phyloP scores from a whole-genome alignment of 2,329 filamentous ascomycete species.

The Hortaea werneckii region DNA sequence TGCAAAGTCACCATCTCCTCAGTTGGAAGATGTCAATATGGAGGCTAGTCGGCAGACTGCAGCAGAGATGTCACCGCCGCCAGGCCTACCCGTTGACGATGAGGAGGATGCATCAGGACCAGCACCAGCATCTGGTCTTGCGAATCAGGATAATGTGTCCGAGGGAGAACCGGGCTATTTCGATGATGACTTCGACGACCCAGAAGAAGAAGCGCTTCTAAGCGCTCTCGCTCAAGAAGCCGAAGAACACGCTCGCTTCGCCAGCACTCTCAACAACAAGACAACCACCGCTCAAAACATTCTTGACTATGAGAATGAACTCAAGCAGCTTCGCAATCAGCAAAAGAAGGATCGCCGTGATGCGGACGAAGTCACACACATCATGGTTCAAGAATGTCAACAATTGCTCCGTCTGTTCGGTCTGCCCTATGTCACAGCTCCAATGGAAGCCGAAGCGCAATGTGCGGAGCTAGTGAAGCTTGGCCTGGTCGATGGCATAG shows the following conservation, averaged over 20 bases:
- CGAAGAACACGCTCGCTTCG: conserved; percentile 88
- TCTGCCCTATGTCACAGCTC: conserved; percentile 90
- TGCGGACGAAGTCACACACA: conserved; percentile 90
- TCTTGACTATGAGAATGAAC: conserved; percentile 74
- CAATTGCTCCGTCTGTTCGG: conserved; percentile 83
- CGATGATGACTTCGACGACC: conserved; percentile 54
- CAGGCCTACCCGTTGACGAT: not conserved
- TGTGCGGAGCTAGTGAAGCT: conserved; percentile 82
- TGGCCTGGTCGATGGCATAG: conserved; percentile 89
- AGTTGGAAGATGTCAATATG: conserved; percentile 25
- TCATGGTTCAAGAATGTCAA: conserved; percentile 94
- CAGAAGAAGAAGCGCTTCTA: conserved; percentile 84
- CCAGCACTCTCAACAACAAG: conserved; percentile 73
- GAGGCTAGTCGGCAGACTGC: conserved; percentile 4
- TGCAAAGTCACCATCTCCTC: conserved; percentile 8
- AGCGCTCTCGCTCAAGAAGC: conserved; percentile 79
- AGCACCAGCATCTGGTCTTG: conserved; percentile 23
- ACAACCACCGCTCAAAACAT: conserved; percentile 53
- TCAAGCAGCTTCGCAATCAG: conserved; percentile 78
- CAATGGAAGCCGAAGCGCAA: conserved; percentile 98
- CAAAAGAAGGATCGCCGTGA: conserved; percentile 94
- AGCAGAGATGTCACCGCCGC: not conserved
- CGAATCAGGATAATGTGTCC: conserved; percentile 18
- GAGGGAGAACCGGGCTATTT: conserved; percentile 22
- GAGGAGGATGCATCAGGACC: not conserved